Evolutionary conservation across 75 land plant genomes (phyloP).

Genomic region (Gnetum montanum): DNA sequence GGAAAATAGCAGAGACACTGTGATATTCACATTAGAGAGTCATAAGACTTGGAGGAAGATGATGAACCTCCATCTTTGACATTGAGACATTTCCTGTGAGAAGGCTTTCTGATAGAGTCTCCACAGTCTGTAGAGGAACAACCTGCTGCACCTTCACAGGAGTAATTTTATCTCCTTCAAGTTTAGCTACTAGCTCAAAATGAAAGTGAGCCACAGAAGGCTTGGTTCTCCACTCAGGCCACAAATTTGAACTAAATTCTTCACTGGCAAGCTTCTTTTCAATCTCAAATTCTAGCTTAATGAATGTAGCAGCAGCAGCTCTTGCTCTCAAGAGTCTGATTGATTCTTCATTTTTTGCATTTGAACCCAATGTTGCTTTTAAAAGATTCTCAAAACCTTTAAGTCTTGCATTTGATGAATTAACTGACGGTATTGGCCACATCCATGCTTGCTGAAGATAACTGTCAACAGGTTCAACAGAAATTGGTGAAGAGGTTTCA

Average conservation of each 20-base stretch:
- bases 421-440: conserved; percentile 85
- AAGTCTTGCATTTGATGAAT: conserved; percentile 59
- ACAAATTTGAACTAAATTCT: conserved; percentile 8
- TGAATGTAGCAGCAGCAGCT: conserved; percentile 66
- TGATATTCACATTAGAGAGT: conserved; percentile 45
- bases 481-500: neutral
- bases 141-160: conserved; percentile 55
- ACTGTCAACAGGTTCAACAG: neutral
- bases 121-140: conserved; percentile 32
- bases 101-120: conserved; percentile 20
- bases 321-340: conserved; percentile 71
- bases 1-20: no score
- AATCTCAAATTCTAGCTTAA: conserved; percentile 67
- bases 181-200: conserved; percentile 78
- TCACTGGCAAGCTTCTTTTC: conserved; percentile 47
- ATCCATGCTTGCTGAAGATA: neutral
- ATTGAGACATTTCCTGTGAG: conserved; percentile 37
- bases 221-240: conserved; percentile 86
- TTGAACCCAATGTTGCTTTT: conserved; percentile 40
- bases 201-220: conserved; percentile 53
- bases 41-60: conserved; percentile 47
- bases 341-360: conserved; percentile 47
- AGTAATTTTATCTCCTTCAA: conserved; percentile 61
- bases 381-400: conserved; percentile 60
- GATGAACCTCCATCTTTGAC: conserved; percentile 24